Base-by-base conservation (phyloP, 305 asterid genomes). In the Fraxinus latifolia region DNA sequence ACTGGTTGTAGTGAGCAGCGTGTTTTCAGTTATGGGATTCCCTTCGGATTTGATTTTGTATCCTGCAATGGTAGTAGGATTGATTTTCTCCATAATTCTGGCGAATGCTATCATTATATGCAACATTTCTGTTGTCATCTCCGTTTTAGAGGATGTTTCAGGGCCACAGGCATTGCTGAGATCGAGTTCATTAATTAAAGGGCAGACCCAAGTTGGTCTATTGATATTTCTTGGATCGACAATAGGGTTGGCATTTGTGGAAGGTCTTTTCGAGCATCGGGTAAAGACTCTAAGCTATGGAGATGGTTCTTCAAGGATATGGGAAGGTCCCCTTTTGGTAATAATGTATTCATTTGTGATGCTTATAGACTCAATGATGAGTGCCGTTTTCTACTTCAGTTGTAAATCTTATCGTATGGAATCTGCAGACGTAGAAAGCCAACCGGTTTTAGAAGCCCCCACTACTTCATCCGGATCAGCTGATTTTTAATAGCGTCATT, bases 301-400 rank as follows among this genome's bases (percentile, higher is more conserved):
- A 76, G 94, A 94, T 86, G 98, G 97, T 47, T 93, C 99, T 74
- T 94, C 98, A 1, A 90, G 97, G 86, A 84, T 92, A 78, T 96
- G 98, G 99, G 98, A 96, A 90, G 98, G 99, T 1, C 98, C 99
- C 0, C 92, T 96, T 80, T 85, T 96, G 90, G 97, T 96, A 27
- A 19, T 91, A 62, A 90, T 96, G 97, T 94, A 92, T 83, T 93
- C 97, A 0, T 93, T 96, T 75, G 91, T 96, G 82, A 89, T 90
- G 89, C 92, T 94, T 44, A 87, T 94, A 4, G 97, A 94, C 85
- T 90, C 93, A n/a, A 94, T 96, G 97, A 96, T 91, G 97, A 94
- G 90, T 81, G 79, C 94, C 0, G 97, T 94, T 83, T 96, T 94
- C 90, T 96, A 96, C 92, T 96, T 94, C 93, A 92, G 97, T 78